Base-by-base conservation (phyloP, 129 eudicot genomes). In the Deinandra increscens region DNA sequence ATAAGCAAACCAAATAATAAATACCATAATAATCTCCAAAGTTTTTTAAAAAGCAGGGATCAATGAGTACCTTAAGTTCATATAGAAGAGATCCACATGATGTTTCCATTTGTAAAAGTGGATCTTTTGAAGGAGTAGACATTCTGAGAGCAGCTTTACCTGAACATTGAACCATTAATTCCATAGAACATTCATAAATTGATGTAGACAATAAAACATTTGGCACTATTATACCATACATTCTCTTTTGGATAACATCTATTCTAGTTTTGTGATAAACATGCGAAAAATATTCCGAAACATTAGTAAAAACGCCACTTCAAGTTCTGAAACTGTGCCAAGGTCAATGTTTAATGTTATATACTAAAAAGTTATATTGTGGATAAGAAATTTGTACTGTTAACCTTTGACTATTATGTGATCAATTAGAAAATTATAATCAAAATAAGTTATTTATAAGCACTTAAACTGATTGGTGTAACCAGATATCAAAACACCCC, bases 31-130 rank as follows among this genome's bases (percentile, higher is more conserved):
- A 2, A 29, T 4, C 6, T 20, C 12, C 23, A 4, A 42, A 54
- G 11, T 33, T 7, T 12, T 49, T 3, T 48, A 26, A 26, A 62
- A 14, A 7, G 3, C 0, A 9, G 67, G 38, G 64, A 54, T 36
- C 1, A 15, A 20, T 18, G 53, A 9, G 59, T 20, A 89, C 95
- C 97, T 93, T 86, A 45, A 93, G 88, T 79, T 93, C 99, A 64
- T 76, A 83, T 69, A 93, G 79, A 68, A 93, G 87, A 46, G 97
- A 69, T 77, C 98, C 92, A 74, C 96, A 87, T 9, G 88, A 78
- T 13, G 97, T 84, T 79, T 89, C 90, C 80, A 87, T 72, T 70
- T 83, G 91, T 68, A 64, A 41, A 59, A 86, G 88, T 36, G 84
- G 79, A 58, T 87, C 87, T 45, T 72, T 81, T 39, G 75, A 73